These are phyloP conservation scores for Neurospora tetrasperma DNA, from an alignment of 495 filamentous ascomycete genomes.

Conservation along the genomic window DNA sequence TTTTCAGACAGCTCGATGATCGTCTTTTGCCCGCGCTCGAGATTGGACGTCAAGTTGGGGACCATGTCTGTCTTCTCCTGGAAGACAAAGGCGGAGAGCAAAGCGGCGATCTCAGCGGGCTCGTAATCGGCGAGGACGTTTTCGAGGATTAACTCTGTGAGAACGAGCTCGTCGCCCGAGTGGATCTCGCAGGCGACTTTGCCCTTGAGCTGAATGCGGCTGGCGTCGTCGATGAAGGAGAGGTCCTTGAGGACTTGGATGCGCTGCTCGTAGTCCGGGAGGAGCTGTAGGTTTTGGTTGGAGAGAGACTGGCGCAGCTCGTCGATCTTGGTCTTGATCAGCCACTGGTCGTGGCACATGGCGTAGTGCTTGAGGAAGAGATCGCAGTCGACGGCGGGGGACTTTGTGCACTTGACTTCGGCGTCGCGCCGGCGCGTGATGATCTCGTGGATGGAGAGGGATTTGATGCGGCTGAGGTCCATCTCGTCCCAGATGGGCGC, in stretches of 20 bases:
- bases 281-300: constrained; percentile 89
- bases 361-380: constrained; percentile 82
- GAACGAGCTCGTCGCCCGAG: constrained; percentile 92
- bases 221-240: constrained; percentile 74
- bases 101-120: constrained; percentile 89
- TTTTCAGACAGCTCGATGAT: constrained; percentile 85
- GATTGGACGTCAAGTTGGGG: constrained; percentile 71
- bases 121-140: constrained; percentile 94
- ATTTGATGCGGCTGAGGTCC: constrained; percentile 70
- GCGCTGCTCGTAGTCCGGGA: constrained; percentile 97
- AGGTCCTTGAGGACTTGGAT: constrained; percentile 85
- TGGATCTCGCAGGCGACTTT: constrained; percentile 98
- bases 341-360: constrained; percentile 91
- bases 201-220: constrained; percentile 85
- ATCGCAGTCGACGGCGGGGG: constrained; percentile 50
- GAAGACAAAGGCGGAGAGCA: constrained; percentile 95
- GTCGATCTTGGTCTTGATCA: constrained; percentile 81
- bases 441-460: constrained; percentile 62
- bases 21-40: constrained; percentile 74
- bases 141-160: constrained; percentile 91
- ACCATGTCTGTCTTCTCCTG: constrained; percentile 86
- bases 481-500: constrained; percentile 72
- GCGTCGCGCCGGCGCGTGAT: constrained; percentile 56
- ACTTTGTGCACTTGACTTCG: constrained; percentile 45
- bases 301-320: constrained; percentile 80